Evolutionary conservation across 306 rosid genomes (phyloP).

Genomic region (Castanea sativa): DNA sequence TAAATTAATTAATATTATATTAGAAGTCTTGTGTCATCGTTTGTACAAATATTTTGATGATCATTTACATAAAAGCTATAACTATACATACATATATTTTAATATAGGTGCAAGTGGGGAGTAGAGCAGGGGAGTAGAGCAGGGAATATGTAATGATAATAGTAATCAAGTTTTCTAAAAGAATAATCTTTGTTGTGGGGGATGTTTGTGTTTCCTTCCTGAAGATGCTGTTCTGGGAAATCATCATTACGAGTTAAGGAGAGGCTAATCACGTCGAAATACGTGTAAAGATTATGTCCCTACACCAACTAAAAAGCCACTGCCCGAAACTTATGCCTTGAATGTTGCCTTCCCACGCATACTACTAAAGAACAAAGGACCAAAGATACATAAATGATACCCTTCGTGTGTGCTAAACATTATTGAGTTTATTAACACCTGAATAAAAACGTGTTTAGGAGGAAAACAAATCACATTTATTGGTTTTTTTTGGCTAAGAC

Average conservation of each 20-base stretch:
- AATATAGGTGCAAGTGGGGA: slow-evolving; percentile 16
- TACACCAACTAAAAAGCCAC: slow-evolving; percentile 41
- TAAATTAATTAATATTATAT: no score
- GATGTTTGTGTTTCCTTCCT: slow-evolving; percentile 27
- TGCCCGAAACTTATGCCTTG: slow-evolving; percentile 54
- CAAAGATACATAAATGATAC: neutral
- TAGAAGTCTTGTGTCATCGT: no score
- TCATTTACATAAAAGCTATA: no score
- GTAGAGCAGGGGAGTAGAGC: slow-evolving; percentile 21
- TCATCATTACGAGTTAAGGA: slow-evolving; percentile 46
- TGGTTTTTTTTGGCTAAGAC: neutral
- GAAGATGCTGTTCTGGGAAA: slow-evolving; percentile 37
- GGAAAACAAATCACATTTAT: neutral
- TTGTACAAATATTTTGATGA: no score
- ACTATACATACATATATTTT: neutral
- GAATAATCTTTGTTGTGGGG: slow-evolving; percentile 35
- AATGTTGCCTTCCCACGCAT: slow-evolving; percentile 39
- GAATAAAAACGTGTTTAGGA: neutral
- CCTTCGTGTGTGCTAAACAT: neutral
- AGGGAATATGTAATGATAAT: slow-evolving; percentile 27
- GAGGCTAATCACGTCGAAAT: slow-evolving; percentile 50
- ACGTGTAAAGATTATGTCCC: slow-evolving; percentile 62
- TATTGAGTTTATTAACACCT: neutral
- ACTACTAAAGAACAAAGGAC: neutral
- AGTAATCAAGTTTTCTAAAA: slow-evolving; percentile 42